phyloP scores from a whole-genome alignment of 2,329 filamentous ascomycete genomes.

The Aspergillus ustus region DNA sequence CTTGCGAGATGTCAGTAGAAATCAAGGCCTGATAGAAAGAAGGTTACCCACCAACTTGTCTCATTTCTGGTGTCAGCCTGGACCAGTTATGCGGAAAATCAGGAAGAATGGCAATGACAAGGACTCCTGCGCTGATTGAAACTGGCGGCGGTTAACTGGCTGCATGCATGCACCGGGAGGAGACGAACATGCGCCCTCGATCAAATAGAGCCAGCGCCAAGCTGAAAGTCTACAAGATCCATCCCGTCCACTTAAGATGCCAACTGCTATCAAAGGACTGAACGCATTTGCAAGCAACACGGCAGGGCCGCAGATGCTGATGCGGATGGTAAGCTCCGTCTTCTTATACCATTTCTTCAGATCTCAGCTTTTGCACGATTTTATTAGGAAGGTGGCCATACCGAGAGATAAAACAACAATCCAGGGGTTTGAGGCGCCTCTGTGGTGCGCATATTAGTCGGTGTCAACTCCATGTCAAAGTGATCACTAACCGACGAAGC shows the following conservation, averaged over 20 bases:
- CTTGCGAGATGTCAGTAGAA: background rate
- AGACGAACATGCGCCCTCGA: constrained; percentile 36
- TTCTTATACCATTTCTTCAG: constrained; percentile 56
- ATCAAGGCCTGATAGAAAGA: background rate
- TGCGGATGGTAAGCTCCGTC: constrained; percentile 56
- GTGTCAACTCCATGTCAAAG: background rate
- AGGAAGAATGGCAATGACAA: constrained; percentile 41
- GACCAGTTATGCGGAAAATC: constrained; percentile 54
- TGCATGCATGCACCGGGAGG: no score
- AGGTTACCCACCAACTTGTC: background rate
- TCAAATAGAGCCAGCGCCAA: constrained; percentile 51
- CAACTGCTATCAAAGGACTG: constrained; percentile 58
- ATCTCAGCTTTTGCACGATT: background rate
- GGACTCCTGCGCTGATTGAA: constrained; percentile 5
- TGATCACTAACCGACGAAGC: constrained; percentile 40
- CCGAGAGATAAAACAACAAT: constrained; percentile 53
- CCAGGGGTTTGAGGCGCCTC: constrained; percentile 55
- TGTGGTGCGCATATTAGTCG: background rate
- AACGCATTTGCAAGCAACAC: constrained; percentile 56
- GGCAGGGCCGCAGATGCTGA: constrained; percentile 57
- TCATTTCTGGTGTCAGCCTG: constrained; percentile 47
- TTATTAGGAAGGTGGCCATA: background rate
- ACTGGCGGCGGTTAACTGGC: constrained; percentile 20
- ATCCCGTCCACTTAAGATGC: constrained; percentile 50
- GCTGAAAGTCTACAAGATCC: constrained; percentile 41